Percentiles rank a stretch among this genome's conserved stretches.
These are phyloP conservation scores for Isabelozyma heimii DNA, from an alignment of 805 yeast species.

Conservation along the genomic window DNA sequence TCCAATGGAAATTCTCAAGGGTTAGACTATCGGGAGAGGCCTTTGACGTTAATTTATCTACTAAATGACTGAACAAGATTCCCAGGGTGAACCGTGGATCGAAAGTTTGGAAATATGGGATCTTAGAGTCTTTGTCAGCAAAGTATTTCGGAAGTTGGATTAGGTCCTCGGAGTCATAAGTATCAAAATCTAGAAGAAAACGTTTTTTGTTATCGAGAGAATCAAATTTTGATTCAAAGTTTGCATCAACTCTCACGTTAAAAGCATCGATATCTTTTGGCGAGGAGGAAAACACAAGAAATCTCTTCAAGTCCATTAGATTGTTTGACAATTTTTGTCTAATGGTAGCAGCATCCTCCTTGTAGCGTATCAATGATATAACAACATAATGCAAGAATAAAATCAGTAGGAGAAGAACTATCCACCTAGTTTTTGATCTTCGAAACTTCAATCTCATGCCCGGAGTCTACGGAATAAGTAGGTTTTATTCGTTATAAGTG, in stretches of 20 bases:
- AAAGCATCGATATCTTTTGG: not conserved
- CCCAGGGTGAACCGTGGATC: conserved; percentile 31
- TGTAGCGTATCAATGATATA: not conserved
- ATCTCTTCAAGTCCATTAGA: not conserved
- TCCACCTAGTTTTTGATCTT: conserved; percentile 10
- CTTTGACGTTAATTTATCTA: conserved; percentile 5
- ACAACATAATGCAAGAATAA: conserved; percentile 12
- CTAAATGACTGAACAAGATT: conserved; percentile 14
- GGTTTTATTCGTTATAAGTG: not conserved
- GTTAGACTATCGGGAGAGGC: conserved; percentile 4
- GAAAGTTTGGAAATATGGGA: conserved; percentile 12
- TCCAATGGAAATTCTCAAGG: conserved; percentile 30
- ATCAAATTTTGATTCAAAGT: conserved; percentile 2
- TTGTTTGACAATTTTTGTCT: not conserved
- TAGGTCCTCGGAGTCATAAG: conserved; percentile 3
- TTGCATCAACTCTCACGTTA: conserved; percentile 2
- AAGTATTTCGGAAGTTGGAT: conserved; percentile 11
- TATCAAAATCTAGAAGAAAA: conserved; percentile 7
- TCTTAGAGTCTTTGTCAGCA: conserved; percentile 4
- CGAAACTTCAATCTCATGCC: conserved; percentile 8
- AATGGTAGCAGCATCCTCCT: not conserved
- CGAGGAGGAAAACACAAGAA: not conserved
- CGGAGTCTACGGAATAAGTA: not conserved
- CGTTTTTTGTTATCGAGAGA: conserved; percentile 4
- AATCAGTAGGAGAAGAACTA: conserved; percentile 10